Percentiles rank a stretch among this genome's conserved stretches.
Evolutionary conservation across 1,284 basidiomycete species (phyloP).

Genomic region (Microbotryomycetes sp.): DNA sequence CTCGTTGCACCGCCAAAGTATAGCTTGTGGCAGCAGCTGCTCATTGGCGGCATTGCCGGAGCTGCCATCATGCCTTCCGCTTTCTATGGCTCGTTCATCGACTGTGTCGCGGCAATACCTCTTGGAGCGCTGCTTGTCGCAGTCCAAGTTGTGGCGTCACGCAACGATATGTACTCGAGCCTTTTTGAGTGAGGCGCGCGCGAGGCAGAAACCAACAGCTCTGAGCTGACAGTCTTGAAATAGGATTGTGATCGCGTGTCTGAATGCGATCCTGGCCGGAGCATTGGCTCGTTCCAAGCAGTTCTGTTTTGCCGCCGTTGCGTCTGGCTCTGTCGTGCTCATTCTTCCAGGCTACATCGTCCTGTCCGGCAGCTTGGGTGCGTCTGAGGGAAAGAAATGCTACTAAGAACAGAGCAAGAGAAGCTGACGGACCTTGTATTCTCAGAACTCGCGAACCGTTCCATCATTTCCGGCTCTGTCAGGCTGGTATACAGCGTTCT

Average conservation of each 20-base stretch:
- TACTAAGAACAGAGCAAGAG: not conserved
- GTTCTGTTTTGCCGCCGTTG: constrained; percentile 77
- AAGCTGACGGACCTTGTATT: no score
- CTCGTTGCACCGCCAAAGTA: constrained; percentile 48
- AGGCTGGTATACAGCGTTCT: constrained; percentile 2
- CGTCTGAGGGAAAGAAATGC: not conserved
- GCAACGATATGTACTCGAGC: constrained; percentile 75
- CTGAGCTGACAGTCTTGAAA: no score
- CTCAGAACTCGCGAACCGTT: not conserved
- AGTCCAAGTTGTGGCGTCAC: constrained; percentile 66
- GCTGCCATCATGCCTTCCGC: constrained; percentile 68
- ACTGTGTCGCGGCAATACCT: not conserved
- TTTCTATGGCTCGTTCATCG: constrained; percentile 39
- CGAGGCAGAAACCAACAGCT: no score
- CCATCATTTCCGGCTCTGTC: not conserved
- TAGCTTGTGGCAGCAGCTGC: constrained; percentile 48
- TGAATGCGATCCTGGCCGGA: constrained; percentile 71
- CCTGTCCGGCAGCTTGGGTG: not conserved
- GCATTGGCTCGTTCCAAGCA: constrained; percentile 62
- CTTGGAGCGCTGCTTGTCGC: constrained; percentile 62
- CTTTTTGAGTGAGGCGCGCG: constrained; percentile 66
- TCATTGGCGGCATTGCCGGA: constrained; percentile 59
- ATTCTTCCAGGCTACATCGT: constrained; percentile 73
- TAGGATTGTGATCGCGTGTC: constrained; percentile 71
- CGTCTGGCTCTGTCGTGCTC: constrained; percentile 69